Evolutionary conservation across 352 stramenopile genomes (phyloP), one percentile per base, ranked within the genome.

Genomic region (Globisporangium uncinulatum): DNA sequence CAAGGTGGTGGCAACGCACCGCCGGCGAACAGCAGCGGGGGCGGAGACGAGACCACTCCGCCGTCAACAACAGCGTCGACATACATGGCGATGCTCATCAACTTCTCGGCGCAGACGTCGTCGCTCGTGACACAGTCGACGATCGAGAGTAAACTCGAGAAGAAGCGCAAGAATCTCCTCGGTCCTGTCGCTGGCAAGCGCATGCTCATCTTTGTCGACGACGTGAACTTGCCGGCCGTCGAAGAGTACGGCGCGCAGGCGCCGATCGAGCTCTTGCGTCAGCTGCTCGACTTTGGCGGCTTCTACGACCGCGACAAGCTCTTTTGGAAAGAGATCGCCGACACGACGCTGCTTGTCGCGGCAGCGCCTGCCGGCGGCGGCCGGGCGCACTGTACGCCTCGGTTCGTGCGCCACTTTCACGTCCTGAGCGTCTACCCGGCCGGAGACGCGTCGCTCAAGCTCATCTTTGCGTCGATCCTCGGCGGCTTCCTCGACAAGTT

Each of bases 301-400:
- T 96, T 80, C 51, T 97, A 97, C 67, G 92, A 98, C 62, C 94
- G 82, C 11, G 68, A 79, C 7, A 98, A 98, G 47, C 86, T 98
- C 72, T 97, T 97, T 52, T 95, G 97, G 56, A 98, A 97, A 59
- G 74, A 89, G 36, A 76, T 97, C 7, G 61, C 68, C 0, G 80
- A 89, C 87, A 86, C 32, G 89, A 97, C 50, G 75, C 95, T 3
- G 80, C 62, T 92, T 0, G 85, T 95, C 56, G 68, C 79, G 3
- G 85, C 87, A 11, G 88, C 89, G 2, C 89, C 89, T 32, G 86
- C 89, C 8, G 88, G 89, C 15, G 89, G 89, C 34, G 89, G 89
- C 13, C 77, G 89, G 8, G 95, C 81, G 51, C 84, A 95, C 46
- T 83, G 97, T 0, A 89, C 83, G 3, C 85, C 89, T 6, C 79